Conservation (phyloP, 2,329 filamentous ascomycete genomes). For the Ilyonectria mors-panacis region DNA sequence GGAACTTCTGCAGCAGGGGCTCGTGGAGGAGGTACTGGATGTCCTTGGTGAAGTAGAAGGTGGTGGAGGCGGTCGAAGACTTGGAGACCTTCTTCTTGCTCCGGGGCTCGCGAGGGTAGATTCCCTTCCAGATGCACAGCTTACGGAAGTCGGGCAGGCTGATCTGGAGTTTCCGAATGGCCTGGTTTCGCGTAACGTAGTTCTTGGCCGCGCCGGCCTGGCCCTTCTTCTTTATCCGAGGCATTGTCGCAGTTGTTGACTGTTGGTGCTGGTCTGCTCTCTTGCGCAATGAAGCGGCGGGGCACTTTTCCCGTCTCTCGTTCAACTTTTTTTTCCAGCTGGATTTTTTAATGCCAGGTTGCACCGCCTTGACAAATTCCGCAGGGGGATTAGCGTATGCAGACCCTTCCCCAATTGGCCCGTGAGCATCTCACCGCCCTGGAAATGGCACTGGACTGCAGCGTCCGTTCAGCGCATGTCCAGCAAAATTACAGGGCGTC, state of each 20-base stretch:
- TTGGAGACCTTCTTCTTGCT: slow-evolving; percentile 98
- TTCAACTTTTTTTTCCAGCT: slow-evolving; percentile 51
- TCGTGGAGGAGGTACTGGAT: slow-evolving; percentile 99
- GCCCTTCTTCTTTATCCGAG: slow-evolving; percentile 91
- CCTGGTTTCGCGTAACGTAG: slow-evolving; percentile 97
- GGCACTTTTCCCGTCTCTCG: slow-evolving; percentile 52
- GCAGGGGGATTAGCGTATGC: slow-evolving; percentile 30
- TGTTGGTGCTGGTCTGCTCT: slow-evolving; percentile 34
- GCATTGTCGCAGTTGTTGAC: slow-evolving; percentile 65
- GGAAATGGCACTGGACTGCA: slow-evolving; percentile 10
- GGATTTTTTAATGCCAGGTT: slow-evolving; percentile 54
- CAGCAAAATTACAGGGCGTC: slow-evolving; percentile 30
- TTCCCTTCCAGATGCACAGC: slow-evolving; percentile 99
- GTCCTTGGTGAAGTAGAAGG: slow-evolving; percentile 93
- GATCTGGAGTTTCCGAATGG: slow-evolving; percentile 97
- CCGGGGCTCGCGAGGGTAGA: slow-evolving; percentile 96
- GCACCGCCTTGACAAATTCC: slow-evolving; percentile 46
- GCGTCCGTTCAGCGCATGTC: slow-evolving; percentile 22
- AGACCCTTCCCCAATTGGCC: slow-evolving; percentile 17
- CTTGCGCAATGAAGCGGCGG: slow-evolving; percentile 49
- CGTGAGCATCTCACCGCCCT: slow-evolving; percentile 44
- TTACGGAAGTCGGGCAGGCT: slow-evolving; percentile 97
- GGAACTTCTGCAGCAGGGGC: slow-evolving; percentile 92
- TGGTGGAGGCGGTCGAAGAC: slow-evolving; percentile 89
- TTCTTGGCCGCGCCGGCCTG: slow-evolving; percentile 95